Base-by-base conservation (phyloP, 2,329 filamentous ascomycete genomes). In the Cercospora zeina region DNA sequence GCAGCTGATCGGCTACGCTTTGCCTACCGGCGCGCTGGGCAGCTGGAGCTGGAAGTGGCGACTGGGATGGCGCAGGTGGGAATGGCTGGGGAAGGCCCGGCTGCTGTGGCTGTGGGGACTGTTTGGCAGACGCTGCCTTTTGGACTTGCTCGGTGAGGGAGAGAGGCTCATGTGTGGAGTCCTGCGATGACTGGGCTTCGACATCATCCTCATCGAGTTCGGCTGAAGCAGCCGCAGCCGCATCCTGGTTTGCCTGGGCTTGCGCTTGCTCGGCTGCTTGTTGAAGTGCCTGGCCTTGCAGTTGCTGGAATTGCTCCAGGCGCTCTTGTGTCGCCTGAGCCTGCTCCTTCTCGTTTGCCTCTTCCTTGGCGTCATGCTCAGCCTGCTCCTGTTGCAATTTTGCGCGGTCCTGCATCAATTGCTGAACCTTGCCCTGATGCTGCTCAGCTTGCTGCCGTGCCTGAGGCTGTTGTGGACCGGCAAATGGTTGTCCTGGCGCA, bases 121-220 rank as follows among this genome's bases (percentile, higher is more conserved):
- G 81, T 70, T 86, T 85, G 5, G 82, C 81, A 45, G 83, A 83
- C 16, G 80, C 81, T 5, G 91, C 87, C 76, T 92, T 89, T 76
- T 93, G 89, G 0, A 95, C 90, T 75, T 93, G 90, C 74, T 96
- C 88, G 4, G 90, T 92, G 59, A 96, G 79, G 51, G 90, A 92
- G 13, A 93, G 81, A 19, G 81, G 75, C 64, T 86, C 81, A 54
- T 73, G 69, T 54, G 79, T 77, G 36, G 77, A 75, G 47, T 64
- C 58, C 36, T 57, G 60, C n/a, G 67, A 54, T 36, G 62, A 56
- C 9, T 56, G 58, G 31, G 58, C 45, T 10, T 49, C 42, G 7
- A 24, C 39, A 60, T 55, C 16, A 27, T 27, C 45, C 54, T 66
- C 67, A 45, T 31, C 53, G 31, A 33, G 16, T 33, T 55, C 33